Evolutionary conservation across 148 eudicot genomes (phyloP), one percentile per base, ranked within the genome.

Genomic region (Camellia sinensis): DNA sequence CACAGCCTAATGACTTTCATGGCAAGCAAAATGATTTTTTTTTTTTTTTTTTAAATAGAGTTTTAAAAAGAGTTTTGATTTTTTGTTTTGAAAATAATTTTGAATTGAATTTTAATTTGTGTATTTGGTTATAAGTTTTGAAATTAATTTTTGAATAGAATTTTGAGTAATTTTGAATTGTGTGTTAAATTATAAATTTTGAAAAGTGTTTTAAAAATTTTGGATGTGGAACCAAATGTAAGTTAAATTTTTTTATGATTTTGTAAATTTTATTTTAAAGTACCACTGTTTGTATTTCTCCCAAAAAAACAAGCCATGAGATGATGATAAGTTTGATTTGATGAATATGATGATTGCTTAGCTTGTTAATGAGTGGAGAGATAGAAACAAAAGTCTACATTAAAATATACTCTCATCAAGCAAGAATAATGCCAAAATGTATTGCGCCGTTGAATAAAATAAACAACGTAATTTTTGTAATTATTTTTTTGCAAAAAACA

Each of bases 171-270:
- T 29, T 29, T 29, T 29, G 37, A 29, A 29, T 29, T 29, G 0
- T 29, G 37, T 29, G 37, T 29, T 29, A 1, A 29, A 29, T 29
- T 29, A 29, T 29, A 29, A 29, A 29, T 29, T 29, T 29, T 29
- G 1, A 29, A 29, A 29, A 29, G 37, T 29, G 1, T 29, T 29
- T 29, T 29, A 29, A 29, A 29, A 29, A 0, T 29, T 29, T 29
- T 29, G 7, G 97, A 97, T 56, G 70, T 80, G 74, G 6, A 56
- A 50, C 98, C 98, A 71, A 98, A 98, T 6, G 99, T 98, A 89
- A 93, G 99, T 29, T 29, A 29, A 29, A 29, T 29, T 29, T 29
- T 29, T 29, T 29, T 29, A 29, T 29, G 37, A 29, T 29, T 29
- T 29, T 29, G 37, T 29, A 29, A 29, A 29, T 29, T 29, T 29